These are phyloP conservation scores for Fusarium xyrophilum DNA, from an alignment of 2,329 filamentous ascomycete species.

Conservation along the genomic window DNA sequence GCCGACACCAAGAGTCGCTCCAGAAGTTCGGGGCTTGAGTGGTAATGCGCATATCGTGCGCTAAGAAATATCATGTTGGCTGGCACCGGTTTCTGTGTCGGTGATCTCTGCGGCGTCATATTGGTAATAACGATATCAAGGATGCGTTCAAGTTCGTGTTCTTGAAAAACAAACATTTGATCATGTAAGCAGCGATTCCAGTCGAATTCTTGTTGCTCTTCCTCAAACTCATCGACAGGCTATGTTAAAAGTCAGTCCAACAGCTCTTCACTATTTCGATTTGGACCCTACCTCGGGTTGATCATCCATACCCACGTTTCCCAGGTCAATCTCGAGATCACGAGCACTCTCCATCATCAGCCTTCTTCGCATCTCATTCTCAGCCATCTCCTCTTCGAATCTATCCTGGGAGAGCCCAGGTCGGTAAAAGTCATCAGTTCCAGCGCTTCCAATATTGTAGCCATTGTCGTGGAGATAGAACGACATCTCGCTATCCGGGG, in stretches of 20 bases:
- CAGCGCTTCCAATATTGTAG: constrained; percentile 83
- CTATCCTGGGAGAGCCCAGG: constrained; percentile 89
- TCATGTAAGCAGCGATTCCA: constrained; percentile 95
- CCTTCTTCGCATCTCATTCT: constrained; percentile 90
- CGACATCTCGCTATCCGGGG: constrained; percentile 94
- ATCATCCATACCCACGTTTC: constrained; percentile 94
- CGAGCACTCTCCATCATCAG: constrained; percentile 99
- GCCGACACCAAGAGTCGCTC: constrained; percentile 81
- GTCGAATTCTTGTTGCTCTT: constrained; percentile 92
- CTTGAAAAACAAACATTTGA: constrained; percentile 99
- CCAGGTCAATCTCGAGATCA: constrained; percentile 94
- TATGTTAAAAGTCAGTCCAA: constrained; percentile 41
- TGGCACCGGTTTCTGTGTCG: constrained; percentile 96
- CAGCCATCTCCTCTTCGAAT: constrained; percentile 96
- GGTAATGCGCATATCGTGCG: constrained; percentile 95
- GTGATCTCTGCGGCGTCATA: constrained; percentile 95
- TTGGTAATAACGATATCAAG: constrained; percentile 96
- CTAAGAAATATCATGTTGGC: constrained; percentile 97
- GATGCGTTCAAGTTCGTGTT: constrained; percentile 88
- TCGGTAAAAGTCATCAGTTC: constrained; percentile 90
- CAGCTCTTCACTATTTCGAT: background rate
- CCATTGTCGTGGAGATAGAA: constrained; percentile 95
- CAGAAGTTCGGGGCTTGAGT: constrained; percentile 85
- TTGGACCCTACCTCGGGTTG: constrained; percentile 77
- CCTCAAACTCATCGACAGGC: constrained; percentile 79